A percentile compares a stretch with the other conserved stretches of the same genome.
These are phyloP conservation scores for Dendrocalamus latiflorus DNA, from an alignment of 202 grass and related monocot genomes.

Conservation along the genomic window DNA sequence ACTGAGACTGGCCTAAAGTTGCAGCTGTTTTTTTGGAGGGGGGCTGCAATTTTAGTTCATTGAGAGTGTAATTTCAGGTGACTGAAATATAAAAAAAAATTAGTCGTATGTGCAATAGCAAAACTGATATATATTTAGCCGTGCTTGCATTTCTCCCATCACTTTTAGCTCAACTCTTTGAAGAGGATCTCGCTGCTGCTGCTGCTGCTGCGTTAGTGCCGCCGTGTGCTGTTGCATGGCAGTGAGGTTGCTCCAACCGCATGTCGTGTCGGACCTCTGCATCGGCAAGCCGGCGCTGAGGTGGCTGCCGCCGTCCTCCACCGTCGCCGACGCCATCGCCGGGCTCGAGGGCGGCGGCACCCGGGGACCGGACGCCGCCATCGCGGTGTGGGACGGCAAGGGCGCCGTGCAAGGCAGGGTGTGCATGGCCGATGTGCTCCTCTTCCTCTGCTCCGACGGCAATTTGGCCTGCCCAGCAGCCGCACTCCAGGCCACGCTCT, in stretches of 20 bases:
- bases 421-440: slow-evolving; percentile 57
- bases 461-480: slow-evolving; percentile 33
- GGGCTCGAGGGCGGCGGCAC: not conserved
- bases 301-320: slow-evolving; percentile 38
- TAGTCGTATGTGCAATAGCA: no score
- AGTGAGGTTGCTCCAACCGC: slow-evolving; percentile 30
- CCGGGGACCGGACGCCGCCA: not conserved
- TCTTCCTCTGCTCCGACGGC: slow-evolving; percentile 51
- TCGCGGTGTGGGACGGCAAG: slow-evolving; percentile 29
- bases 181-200: no score
- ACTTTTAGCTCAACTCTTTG: no score
- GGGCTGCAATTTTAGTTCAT: no score
- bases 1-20: no score
- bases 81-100: no score
- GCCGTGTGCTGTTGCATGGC: slow-evolving; percentile 37
- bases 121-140: no score
- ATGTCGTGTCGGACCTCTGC: slow-evolving; percentile 70
- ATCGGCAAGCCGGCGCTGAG: slow-evolving; percentile 65
- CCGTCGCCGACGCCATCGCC: slow-evolving; percentile 35
- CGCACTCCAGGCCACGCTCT: slow-evolving; percentile 44
- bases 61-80: no score
- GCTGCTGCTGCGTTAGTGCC: not conserved
- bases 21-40: no score
- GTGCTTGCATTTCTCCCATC: no score
- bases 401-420: slow-evolving; percentile 21